Percentiles rank a stretch among this genome's conserved stretches.
Conservation (phyloP, 257 asterid species). For the Eucommia ulmoides region DNA sequence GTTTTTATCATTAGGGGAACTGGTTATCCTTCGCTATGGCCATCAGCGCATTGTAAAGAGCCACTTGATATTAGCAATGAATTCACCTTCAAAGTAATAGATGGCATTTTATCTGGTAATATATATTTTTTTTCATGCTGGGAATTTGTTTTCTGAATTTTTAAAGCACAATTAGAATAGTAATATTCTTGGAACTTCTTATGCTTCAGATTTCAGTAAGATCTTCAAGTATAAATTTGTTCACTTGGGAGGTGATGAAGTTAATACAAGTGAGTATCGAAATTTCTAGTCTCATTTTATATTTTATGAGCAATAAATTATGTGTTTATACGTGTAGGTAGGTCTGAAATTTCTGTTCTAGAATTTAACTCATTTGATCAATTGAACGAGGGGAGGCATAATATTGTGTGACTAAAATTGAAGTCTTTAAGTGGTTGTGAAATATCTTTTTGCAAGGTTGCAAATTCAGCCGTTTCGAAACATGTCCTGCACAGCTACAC, state of each 20-base stretch:
- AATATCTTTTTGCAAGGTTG: too few species aligned
- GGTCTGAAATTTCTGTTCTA: not conserved
- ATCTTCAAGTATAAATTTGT: slow-evolving; percentile 80
- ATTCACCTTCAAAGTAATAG: slow-evolving; percentile 73
- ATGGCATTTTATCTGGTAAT: slow-evolving; percentile 79
- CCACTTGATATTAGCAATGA: slow-evolving; percentile 92
- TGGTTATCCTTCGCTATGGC: slow-evolving; percentile 87
- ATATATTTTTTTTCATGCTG: too few species aligned
- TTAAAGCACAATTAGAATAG: slow-evolving; percentile 4
- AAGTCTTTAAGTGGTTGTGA: too few species aligned
- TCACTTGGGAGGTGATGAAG: slow-evolving; percentile 98
- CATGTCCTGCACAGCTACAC: too few species aligned
- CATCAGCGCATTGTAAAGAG: slow-evolving; percentile 52
- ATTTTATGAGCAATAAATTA: not conserved
- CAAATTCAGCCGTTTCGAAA: too few species aligned
- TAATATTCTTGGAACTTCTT: slow-evolving; percentile 1
- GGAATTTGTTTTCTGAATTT: too few species aligned
- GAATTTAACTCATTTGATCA: not conserved
- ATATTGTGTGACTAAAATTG: too few species aligned
- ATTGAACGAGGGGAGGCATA: too few species aligned
- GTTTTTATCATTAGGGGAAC: slow-evolving; percentile 44
- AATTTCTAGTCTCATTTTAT: not conserved
- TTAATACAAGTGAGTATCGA: slow-evolving; percentile 51
- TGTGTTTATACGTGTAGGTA: not conserved
- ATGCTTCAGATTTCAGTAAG: slow-evolving; percentile 70